A percentile compares a stretch with the other conserved stretches of the same genome.
Conservation (phyloP, 2,329 filamentous ascomycete species). For the Pyrenochaeta sp. region DNA sequence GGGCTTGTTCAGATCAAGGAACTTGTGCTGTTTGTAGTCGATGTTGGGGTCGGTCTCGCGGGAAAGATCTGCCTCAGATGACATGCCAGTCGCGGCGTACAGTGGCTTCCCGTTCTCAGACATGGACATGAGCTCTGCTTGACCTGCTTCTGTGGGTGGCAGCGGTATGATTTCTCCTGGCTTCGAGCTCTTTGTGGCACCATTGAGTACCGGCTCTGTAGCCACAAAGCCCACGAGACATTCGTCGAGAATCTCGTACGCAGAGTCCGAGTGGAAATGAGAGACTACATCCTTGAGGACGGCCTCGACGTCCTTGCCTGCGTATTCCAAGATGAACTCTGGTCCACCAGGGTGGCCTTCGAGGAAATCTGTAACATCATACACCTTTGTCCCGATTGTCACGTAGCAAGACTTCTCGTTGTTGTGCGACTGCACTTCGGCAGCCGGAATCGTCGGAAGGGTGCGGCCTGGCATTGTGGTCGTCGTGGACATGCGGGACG, state of each 20-base stretch:
- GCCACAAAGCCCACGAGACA: slow-evolving; percentile 82
- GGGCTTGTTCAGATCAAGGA: slow-evolving; percentile 85
- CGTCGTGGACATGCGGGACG: slow-evolving; percentile 26
- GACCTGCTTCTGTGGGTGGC: slow-evolving; percentile 58
- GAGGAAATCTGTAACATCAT: slow-evolving; percentile 91
- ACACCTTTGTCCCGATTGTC: slow-evolving; percentile 87
- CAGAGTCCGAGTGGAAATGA: slow-evolving; percentile 86
- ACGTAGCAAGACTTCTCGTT: slow-evolving; percentile 88
- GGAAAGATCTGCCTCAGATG: slow-evolving; percentile 82
- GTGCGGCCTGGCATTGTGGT: slow-evolving; percentile 76
- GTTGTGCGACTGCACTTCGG: slow-evolving; percentile 84
- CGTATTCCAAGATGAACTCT: slow-evolving; percentile 88
- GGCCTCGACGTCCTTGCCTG: slow-evolving; percentile 80
- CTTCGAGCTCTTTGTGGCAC: slow-evolving; percentile 56
- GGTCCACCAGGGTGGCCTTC: slow-evolving; percentile 89
- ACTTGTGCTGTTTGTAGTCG: slow-evolving; percentile 92
- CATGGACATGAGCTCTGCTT: slow-evolving; percentile 59
- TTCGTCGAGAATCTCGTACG: slow-evolving; percentile 95
- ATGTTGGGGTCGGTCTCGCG: slow-evolving; percentile 78
- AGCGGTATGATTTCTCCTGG: slow-evolving; percentile 62
- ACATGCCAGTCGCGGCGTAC: slow-evolving; percentile 80
- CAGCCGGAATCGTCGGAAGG: slow-evolving; percentile 80
- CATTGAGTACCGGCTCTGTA: slow-evolving; percentile 63
- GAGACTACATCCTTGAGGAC: slow-evolving; percentile 85
- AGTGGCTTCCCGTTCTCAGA: slow-evolving; percentile 54